Evolutionary conservation across 352 stramenopile genomes (phyloP).

Genomic region (Pythium monospermum): DNA sequence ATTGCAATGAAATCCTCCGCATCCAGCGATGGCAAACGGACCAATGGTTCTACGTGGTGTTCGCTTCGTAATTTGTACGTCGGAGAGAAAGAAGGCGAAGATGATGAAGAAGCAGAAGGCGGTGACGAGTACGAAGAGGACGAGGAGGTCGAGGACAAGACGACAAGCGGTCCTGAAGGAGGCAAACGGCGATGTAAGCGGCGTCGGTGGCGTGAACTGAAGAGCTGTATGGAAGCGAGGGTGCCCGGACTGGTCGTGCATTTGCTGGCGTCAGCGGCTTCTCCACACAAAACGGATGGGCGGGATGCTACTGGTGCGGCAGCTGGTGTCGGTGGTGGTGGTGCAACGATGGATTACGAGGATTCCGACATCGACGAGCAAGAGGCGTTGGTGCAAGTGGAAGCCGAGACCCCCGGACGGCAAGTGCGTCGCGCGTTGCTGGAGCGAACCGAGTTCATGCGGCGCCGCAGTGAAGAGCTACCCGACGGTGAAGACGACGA

Average conservation of each 20-base stretch:
- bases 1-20: conserved; percentile 2
- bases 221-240: conserved; percentile 2
- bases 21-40: no score
- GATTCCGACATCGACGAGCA: neutral
- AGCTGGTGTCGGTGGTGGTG: no score
- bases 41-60: no score
- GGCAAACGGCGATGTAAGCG: no score
- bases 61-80: conserved; percentile 6
- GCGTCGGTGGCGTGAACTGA: conserved; percentile 13
- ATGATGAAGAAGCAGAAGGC: neutral
- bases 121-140: neutral
- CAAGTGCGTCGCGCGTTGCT: conserved; percentile 17
- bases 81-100: conserved; percentile 13
- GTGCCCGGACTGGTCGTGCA: conserved; percentile 5
- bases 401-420: conserved; percentile 14
- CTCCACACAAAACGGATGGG: no score
- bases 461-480: conserved; percentile 23
- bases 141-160: no score
- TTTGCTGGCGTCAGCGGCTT: conserved; percentile 1
- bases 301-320: no score
- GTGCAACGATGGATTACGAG: no score
- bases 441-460: conserved; percentile 20
- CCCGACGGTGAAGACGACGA: no score
- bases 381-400: neutral
- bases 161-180: no score